Conservation (phyloP, 495 filamentous ascomycete species). For the Lentithecium fluviatile region DNA sequence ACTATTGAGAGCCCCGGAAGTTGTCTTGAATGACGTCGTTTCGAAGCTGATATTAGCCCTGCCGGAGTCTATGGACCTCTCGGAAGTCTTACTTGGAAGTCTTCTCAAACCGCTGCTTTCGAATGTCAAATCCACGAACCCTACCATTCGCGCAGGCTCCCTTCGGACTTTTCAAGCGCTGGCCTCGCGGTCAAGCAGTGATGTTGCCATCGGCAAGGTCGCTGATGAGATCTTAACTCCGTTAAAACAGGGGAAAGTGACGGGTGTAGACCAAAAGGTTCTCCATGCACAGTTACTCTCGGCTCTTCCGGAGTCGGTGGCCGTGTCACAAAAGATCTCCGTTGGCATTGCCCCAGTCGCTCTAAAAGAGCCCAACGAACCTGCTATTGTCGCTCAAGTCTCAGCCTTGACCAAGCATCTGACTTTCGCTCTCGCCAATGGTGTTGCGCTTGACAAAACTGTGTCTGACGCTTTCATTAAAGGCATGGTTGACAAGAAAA, state of each 20-base stretch:
- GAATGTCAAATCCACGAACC: slow-evolving; percentile 86
- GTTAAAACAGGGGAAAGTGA: slow-evolving; percentile 75
- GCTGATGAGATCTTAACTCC: slow-evolving; percentile 73
- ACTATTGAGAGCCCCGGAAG: slow-evolving; percentile 83
- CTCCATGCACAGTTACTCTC: slow-evolving; percentile 75
- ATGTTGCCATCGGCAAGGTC: slow-evolving; percentile 58
- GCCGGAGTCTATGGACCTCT: slow-evolving; percentile 69
- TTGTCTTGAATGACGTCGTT: slow-evolving; percentile 76
- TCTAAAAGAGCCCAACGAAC: slow-evolving; percentile 83
- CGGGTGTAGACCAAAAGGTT: slow-evolving; percentile 76
- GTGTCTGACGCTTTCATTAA: slow-evolving; percentile 71
- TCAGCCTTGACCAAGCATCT: slow-evolving; percentile 64
- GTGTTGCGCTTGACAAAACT: slow-evolving; percentile 58
- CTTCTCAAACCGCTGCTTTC: slow-evolving; percentile 81
- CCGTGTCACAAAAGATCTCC: slow-evolving; percentile 64
- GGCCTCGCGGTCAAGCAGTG: slow-evolving; percentile 56
- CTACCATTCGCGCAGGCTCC: slow-evolving; percentile 70
- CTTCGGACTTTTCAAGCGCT: slow-evolving; percentile 68
- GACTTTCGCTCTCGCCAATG: slow-evolving; percentile 56
- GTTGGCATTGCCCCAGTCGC: slow-evolving; percentile 61
- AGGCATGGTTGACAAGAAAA: slow-evolving; percentile 79
- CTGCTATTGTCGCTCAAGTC: slow-evolving; percentile 71
- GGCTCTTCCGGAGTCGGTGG: slow-evolving; percentile 55
- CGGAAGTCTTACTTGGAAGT: slow-evolving; percentile 63
- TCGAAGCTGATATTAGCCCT: slow-evolving; percentile 67